Base-by-base conservation (phyloP, 148 eudicot genomes). In the Beta vulgaris region DNA sequence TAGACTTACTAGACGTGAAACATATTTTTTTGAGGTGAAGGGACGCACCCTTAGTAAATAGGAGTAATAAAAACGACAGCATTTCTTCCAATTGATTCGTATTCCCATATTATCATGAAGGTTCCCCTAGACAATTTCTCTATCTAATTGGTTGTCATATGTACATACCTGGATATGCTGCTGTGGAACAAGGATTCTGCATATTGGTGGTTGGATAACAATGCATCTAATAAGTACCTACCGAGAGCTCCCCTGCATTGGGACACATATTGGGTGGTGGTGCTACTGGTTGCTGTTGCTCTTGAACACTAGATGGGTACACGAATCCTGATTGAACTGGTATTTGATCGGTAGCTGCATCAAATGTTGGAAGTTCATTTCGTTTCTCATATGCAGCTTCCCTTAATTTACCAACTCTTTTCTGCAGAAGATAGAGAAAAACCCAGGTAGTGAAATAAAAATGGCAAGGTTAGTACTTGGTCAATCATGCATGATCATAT, bases 341-440 rank as follows among this genome's bases (percentile, higher is more conserved):
- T 74, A 72, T 28, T 42, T 48, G 77, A 84, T 53, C 49, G 40
- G 57, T 26, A 26, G 77, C 65, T 25, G 49, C 76, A 61, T 57
- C 31, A 53, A 68, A 39, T 37, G 73, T 75, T 48, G 69, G 58
- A 69, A 79, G 80, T 37, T 69, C 69, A 46, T 48, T 36, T 74
- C 69, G 63, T 60, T 84, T 83, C 60, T 75, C 70, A 76, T 87
- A 85, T 35, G 86, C 88, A 49, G 42, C 80, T 10, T n/a, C 76
- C 76, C 84, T 87, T 77, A 87, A 40, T 53, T 76, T 64, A 44
- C 85, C 84, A 72, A 83, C 82, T 64, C 49, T 32, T 10, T 78
- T 75, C 96, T 91, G 92, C 51, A 21, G 60, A 80, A 11, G 23
- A 14, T 19, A 34, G 0, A 36, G 28, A 51, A 3, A 31, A 51